Conservation (phyloP, 352 stramenopile genomes). For the Phytophthora sp. region DNA sequence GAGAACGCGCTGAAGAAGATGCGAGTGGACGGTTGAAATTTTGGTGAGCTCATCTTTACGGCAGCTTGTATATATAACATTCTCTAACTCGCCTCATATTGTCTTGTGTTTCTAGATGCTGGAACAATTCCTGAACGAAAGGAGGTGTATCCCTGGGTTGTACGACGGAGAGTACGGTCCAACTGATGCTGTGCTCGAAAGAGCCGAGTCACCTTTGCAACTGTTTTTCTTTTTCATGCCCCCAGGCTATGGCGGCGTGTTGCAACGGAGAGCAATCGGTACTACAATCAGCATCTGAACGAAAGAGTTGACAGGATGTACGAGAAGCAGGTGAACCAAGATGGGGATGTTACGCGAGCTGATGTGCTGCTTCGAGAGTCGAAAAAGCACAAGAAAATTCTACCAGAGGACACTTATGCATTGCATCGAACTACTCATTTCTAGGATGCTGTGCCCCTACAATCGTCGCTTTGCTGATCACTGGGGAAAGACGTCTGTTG, state of each 20-base stretch:
- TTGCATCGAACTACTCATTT: background rate
- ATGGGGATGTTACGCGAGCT: background rate
- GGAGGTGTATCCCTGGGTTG: no score
- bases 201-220: background rate
- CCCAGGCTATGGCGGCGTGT: background rate
- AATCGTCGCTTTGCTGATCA: no score
- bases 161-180: background rate
- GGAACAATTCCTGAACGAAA: no score
- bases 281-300: no score
- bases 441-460: background rate
- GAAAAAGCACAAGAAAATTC: background rate
- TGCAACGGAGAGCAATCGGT: background rate
- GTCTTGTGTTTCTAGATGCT: background rate
- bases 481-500: background rate
- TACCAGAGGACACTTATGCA: background rate
- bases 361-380: background rate
- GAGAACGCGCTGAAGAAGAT: no score
- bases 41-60: no score
- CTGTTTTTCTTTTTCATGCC: background rate
- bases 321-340: no score
- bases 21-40: no score
- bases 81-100: no score
- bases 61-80: no score
- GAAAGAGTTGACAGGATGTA: no score
- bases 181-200: no score